phyloP scores from a whole-genome alignment of 441 rosid genomes.

The Populus trichocarpa region DNA sequence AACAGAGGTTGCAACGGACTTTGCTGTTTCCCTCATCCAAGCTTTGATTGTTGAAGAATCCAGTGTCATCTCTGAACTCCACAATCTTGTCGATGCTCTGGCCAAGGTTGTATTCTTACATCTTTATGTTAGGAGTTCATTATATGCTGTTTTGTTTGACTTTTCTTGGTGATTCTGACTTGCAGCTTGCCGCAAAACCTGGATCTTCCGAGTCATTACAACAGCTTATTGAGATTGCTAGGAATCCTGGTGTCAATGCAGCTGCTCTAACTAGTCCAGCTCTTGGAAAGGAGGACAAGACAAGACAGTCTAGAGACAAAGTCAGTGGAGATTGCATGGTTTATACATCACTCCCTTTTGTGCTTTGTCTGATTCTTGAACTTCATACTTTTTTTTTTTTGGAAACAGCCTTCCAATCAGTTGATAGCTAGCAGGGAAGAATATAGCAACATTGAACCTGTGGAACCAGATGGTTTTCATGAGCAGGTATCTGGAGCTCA shows the following conservation, averaged over 20 bases:
- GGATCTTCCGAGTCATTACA: constrained; percentile 80
- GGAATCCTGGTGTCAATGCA: constrained; percentile 58
- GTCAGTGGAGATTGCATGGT: constrained; percentile 27
- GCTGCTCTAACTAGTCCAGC: constrained; percentile 38
- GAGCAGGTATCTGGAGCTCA: constrained; percentile 52
- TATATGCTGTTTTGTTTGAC: neutral
- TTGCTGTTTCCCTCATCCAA: constrained; percentile 83
- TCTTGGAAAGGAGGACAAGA: constrained; percentile 68
- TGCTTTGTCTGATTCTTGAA: constrained; percentile 1
- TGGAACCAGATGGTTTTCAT: constrained; percentile 78
- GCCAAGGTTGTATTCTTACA: constrained; percentile 58
- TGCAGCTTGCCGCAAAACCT: constrained; percentile 79
- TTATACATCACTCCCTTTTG: neutral
- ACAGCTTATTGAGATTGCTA: constrained; percentile 76
- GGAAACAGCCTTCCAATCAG: constrained; percentile 47
- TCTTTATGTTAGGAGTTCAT: constrained; percentile 6
- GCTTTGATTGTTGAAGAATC: constrained; percentile 73
- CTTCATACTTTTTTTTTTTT: constrained; percentile 16
- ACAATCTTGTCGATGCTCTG: constrained; percentile 89
- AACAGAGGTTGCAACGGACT: constrained; percentile 91
- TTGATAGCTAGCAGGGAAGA: constrained; percentile 54
- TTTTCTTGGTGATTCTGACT: constrained; percentile 16
- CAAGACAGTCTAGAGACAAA: constrained; percentile 64
- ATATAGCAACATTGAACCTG: constrained; percentile 39
- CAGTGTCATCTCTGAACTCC: constrained; percentile 93